A percentile compares a stretch with the other conserved stretches of the same genome.
Conservation (phyloP, 2,329 filamentous ascomycete species). For the Fusarium papillatum region DNA sequence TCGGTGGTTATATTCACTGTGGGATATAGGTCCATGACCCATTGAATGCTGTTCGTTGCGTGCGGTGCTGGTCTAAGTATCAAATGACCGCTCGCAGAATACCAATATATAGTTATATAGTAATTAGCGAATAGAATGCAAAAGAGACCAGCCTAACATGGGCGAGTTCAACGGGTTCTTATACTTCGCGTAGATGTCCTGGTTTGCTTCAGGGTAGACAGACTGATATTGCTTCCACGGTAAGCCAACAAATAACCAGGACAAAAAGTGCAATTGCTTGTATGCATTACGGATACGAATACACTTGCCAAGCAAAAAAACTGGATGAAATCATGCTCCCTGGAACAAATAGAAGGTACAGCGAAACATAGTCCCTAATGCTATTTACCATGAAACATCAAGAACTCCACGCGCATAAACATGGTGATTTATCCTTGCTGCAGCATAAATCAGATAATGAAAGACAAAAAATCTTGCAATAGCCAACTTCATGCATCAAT, state of each 20-base stretch:
- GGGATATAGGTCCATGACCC: background rate
- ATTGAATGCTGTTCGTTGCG: too few relatives aligned
- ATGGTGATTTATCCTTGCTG: background rate
- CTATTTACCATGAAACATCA: background rate
- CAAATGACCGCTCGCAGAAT: background rate
- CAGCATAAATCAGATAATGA: conserved; percentile 5
- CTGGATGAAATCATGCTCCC: background rate
- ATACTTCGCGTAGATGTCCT: background rate
- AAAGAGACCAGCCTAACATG: background rate
- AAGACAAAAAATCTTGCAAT: background rate
- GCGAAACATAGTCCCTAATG: background rate
- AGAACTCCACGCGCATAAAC: background rate
- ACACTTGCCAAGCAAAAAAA: background rate
- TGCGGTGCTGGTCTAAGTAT: background rate
- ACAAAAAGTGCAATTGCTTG: background rate
- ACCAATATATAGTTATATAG: too few relatives aligned
- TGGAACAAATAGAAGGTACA: background rate
- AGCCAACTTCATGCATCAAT: conserved; percentile 4
- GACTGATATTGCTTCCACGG: background rate
- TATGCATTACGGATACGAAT: background rate
- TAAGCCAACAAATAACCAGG: background rate
- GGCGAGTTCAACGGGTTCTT: background rate
- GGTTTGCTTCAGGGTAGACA: background rate
- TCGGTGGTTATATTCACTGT: too few relatives aligned
- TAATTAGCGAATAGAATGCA: background rate